Conservation (phyloP, 2,329 filamentous ascomycete genomes). For the Aspergillus fischeri region DNA sequence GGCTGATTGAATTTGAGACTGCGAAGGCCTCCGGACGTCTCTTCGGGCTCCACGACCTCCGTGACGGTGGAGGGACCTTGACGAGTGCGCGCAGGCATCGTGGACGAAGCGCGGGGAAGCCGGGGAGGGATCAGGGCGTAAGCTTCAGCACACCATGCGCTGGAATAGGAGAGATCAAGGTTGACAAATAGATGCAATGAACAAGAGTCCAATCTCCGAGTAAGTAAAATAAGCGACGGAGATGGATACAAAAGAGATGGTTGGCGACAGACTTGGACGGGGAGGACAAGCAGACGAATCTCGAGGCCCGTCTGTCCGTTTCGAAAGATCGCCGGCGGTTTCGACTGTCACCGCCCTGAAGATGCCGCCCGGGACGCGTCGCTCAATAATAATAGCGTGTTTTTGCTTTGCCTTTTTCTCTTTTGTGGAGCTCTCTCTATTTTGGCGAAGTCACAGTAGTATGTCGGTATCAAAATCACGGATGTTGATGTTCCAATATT, state of each 20-base stretch:
- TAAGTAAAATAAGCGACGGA: background rate
- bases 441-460: background rate
- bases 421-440: background rate
- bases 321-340: background rate
- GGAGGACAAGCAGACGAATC: background rate
- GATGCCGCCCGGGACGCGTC: background rate
- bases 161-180: background rate
- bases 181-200: background rate
- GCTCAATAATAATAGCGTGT: background rate
- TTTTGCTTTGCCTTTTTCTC: background rate
- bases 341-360: background rate
- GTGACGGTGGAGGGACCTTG: conserved; percentile 30
- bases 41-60: conserved; percentile 31
- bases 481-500: background rate
- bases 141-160: conserved; percentile 20
- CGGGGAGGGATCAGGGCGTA: conserved; percentile 8
- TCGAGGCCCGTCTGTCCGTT: background rate
- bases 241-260: background rate
- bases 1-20: conserved; percentile 75
- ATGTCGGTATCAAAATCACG: background rate
- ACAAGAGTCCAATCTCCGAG: background rate
- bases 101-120: conserved; percentile 26
- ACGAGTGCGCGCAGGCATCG: conserved; percentile 43
- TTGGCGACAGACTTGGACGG: background rate
- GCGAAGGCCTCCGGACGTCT: conserved; percentile 29